Percentiles rank a stretch among this genome's conserved stretches.
Evolutionary conservation across 441 rosid genomes (phyloP).

Genomic region (Hura crepitans): DNA sequence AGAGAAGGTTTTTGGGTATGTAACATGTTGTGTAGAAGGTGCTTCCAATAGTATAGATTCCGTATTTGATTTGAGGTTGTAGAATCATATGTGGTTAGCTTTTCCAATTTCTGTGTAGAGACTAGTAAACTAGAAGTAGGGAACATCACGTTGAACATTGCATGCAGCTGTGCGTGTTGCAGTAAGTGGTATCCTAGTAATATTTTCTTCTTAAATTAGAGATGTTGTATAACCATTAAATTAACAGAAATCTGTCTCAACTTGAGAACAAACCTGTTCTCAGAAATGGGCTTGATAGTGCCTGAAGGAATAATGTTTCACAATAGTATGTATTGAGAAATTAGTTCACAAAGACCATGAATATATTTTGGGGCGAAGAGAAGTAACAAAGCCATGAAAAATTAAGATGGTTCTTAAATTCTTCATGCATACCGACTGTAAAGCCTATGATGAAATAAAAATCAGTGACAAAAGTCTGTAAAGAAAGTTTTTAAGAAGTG

Average conservation of each 20-base stretch:
- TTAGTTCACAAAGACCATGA: background rate
- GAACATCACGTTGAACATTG: background rate
- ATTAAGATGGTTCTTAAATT: background rate
- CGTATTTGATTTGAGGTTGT: background rate
- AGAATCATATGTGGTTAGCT: background rate
- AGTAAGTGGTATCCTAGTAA: background rate
- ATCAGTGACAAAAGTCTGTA: background rate
- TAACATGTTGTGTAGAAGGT: no score
- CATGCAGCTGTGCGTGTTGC: background rate
- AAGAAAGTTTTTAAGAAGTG: background rate
- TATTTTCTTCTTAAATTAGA: no score
- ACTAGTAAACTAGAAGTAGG: background rate
- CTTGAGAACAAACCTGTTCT: background rate
- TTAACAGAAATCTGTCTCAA: background rate
- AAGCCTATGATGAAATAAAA: background rate
- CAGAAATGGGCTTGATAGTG: background rate
- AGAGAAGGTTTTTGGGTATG: background rate
- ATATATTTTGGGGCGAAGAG: background rate
- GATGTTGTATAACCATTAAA: background rate
- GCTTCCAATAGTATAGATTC: background rate
- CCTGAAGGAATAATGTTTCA: background rate
- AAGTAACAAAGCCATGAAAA: background rate
- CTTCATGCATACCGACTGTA: background rate
- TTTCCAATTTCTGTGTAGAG: background rate
- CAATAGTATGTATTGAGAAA: background rate